Evolutionary conservation across 1,284 basidiomycete genomes (phyloP).

Genomic region (Phellinidium pouzarii): DNA sequence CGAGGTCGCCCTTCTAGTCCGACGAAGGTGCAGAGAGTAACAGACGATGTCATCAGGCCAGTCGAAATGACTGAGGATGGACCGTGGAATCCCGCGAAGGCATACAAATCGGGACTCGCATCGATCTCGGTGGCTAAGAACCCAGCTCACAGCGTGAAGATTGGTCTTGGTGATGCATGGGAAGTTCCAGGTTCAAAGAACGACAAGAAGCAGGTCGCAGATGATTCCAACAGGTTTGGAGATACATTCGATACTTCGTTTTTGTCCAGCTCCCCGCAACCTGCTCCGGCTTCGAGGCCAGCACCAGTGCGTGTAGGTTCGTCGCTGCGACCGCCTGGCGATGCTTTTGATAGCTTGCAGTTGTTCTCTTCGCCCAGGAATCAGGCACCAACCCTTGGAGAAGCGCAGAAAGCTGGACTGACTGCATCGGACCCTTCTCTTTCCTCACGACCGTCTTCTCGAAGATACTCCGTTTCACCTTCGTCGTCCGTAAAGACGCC

Average conservation of each 20-base stretch:
- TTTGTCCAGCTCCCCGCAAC: conserved; percentile 36
- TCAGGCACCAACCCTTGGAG: conserved; percentile 61
- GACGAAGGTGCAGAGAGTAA: conserved; percentile 27
- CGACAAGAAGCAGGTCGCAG: conserved; percentile 2
- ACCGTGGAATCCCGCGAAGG: conserved; percentile 17
- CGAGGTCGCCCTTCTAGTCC: conserved; percentile 57
- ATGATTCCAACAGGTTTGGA: conserved; percentile 20
- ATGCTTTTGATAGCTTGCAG: conserved; percentile 74
- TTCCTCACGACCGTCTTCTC: conserved; percentile 23
- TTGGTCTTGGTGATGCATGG: conserved; percentile 18
- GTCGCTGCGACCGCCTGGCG: conserved; percentile 34
- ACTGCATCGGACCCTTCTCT: conserved; percentile 25
- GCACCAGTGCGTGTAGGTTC: conserved; percentile 6
- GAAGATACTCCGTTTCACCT: conserved; percentile 21
- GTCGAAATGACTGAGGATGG: conserved; percentile 6
- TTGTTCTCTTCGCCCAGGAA: conserved; percentile 37
- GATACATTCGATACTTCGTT: conserved; percentile 26
- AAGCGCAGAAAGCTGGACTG: conserved; percentile 48
- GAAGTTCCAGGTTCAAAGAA: conserved; percentile 7
- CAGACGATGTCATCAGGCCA: conserved; percentile 15
- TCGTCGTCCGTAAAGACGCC: conserved; percentile 38
- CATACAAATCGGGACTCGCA: conserved; percentile 18
- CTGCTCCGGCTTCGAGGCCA: conserved; percentile 5
- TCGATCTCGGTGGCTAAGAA: conserved; percentile 11
- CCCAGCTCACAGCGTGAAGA: neutral